These are phyloP conservation scores for Pichia terricola DNA, from an alignment of 1,139 yeast genomes.

Conservation along the genomic window DNA sequence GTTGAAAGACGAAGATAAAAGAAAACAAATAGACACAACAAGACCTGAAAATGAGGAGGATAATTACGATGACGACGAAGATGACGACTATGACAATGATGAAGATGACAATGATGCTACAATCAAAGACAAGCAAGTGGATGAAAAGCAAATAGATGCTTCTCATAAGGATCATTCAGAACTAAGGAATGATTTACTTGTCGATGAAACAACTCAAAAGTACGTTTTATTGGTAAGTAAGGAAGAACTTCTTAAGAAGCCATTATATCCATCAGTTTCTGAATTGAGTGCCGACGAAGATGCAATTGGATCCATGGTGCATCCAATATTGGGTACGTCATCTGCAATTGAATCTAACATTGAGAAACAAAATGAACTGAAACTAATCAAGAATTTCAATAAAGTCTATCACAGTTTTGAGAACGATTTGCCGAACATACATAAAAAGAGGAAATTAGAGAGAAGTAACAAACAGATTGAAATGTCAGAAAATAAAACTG, in stretches of 20 bases:
- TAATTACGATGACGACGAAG: constrained; percentile 1
- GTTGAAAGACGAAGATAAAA: constrained; percentile 9
- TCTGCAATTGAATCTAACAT: constrained; percentile 25
- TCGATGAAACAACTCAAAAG: constrained; percentile 4
- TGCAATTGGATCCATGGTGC: constrained; percentile 24
- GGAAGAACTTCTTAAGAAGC: constrained; percentile 15
- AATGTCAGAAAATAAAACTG: constrained; percentile 17
- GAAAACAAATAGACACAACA: constrained; percentile 4
- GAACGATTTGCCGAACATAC: constrained; percentile 66
- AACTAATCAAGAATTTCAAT: constrained; percentile 36
- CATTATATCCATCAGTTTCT: constrained; percentile 20
- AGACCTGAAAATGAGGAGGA: constrained; percentile 1
- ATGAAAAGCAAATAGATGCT: background rate
- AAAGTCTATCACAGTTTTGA: constrained; percentile 80
- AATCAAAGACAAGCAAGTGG: background rate
- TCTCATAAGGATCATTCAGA: background rate
- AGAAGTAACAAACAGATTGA: constrained; percentile 71
- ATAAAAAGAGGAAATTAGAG: constrained; percentile 69
- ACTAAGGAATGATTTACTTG: background rate
- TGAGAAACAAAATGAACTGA: constrained; percentile 27
- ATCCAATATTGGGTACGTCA: constrained; percentile 26
- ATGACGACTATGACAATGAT: background rate
- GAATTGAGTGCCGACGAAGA: constrained; percentile 21
- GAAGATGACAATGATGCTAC: constrained; percentile 11
- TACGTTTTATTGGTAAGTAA: constrained; percentile 6